A percentile compares a stretch with the other conserved stretches of the same genome.
Evolutionary conservation across 2,329 filamentous ascomycete species (phyloP).

Genomic region (Trichocomaceae sp.): DNA sequence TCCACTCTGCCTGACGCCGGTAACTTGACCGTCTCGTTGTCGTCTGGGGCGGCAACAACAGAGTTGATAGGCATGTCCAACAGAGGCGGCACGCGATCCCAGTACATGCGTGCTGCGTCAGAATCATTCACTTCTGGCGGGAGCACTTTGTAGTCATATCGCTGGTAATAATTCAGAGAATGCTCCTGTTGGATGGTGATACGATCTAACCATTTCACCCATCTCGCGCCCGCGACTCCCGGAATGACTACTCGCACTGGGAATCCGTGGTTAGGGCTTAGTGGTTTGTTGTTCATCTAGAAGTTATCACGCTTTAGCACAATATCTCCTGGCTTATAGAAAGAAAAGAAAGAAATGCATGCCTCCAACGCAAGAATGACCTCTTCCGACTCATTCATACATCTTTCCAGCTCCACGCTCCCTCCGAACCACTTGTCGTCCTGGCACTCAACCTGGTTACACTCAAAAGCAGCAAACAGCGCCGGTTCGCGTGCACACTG

Average conservation of each 20-base stretch:
- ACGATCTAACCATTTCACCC: conserved; percentile 52
- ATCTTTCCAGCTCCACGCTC: conserved; percentile 46
- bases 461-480: conserved; percentile 51
- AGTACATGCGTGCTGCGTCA: conserved; percentile 48
- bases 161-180: conserved; percentile 51
- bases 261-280: conserved; percentile 46
- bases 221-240: conserved; percentile 48
- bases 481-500: conserved; percentile 16
- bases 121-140: conserved; percentile 46
- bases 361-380: conserved; percentile 46
- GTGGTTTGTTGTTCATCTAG: conserved; percentile 45
- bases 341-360: conserved; percentile 8
- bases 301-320: not conserved
- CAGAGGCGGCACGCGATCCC: conserved; percentile 45
- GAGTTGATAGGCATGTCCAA: conserved; percentile 54
- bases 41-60: conserved; percentile 45
- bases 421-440: conserved; percentile 55
- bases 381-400: conserved; percentile 39
- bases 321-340: too few relatives aligned
- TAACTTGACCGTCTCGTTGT: conserved; percentile 37
- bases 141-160: conserved; percentile 54
- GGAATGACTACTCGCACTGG: conserved; percentile 49
- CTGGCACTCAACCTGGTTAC: conserved; percentile 46
- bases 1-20: conserved; percentile 39
- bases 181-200: conserved; percentile 48